Evolutionary conservation across 78 protist species (phyloP), one percentile per base, ranked within the genome.

Genomic region (Emiliania huxleyi): DNA sequence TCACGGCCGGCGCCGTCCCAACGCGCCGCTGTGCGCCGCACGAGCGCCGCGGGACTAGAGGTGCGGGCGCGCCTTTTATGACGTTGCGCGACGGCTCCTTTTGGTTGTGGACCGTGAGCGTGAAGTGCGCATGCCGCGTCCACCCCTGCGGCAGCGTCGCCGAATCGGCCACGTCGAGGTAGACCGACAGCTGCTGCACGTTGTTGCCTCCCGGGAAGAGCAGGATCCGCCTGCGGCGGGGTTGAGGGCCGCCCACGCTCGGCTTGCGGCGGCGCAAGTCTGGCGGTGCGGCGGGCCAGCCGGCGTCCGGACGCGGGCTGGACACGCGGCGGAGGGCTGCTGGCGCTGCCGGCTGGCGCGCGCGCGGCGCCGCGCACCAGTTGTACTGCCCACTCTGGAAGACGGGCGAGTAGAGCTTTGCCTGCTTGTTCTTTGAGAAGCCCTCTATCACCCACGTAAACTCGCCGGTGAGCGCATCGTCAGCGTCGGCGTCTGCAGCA

Each of bases 141-240:
- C 71, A 46, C 1, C 73, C 88, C n/a, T 90, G 85, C 15, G 75
- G 85, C 46, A 44, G 88, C 1, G 52, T 43, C 33, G 21, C 40
- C 19, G 52, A 42, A 26, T 85, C 90, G 1, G 90, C 71, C 18
- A 75, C 62, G 49, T 91, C 93, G 15, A 91, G 71, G 69, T 91
- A 91, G 22, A 91, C 56, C 8, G 93, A 69, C 46, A 91, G 56
- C 6, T 62, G 49, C 35, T 18, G 83, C 26, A 44, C 29, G 38
- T 42, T 71, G 69, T 91, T 91, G 2, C 93, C 93, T 19, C 69
- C 45, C 29, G 93, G 93, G 62, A 91, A 91, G 44, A 91, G 38
- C 21, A 91, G 88, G 0, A 91, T 48, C 19, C 93, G 93, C 69
- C 93, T 90, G 85, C 0, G 12, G n/a, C 11, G n/a, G n/a, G n/a